Evolutionary conservation across 2,329 filamentous ascomycete species (phyloP), one percentile per base, ranked within the genome.

Genomic region (Neofusicoccum sp.): DNA sequence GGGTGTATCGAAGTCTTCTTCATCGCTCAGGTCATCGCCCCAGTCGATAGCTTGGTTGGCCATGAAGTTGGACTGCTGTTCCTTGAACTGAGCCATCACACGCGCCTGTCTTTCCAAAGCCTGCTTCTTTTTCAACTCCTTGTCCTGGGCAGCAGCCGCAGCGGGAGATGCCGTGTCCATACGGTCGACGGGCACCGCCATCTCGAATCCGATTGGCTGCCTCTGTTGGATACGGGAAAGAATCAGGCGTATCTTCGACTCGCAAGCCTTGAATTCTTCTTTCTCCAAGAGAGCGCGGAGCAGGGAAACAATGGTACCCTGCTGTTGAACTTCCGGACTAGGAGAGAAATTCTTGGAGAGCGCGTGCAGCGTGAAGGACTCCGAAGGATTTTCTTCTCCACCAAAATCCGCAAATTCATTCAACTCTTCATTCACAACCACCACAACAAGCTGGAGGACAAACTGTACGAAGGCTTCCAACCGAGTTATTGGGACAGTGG

Each of bases 1-100:
- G 7, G 83, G 79, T 6, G 75, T 73, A 44, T 82, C 80, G 30
- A 79, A 76, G 40, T 85, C 84, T 56, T 90, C 86, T 58, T 89
- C 87, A 48, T 95, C 89, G 28, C 87, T 82, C 40, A 89, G 86
- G n/a, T 90, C 90, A 62, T 95, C 89, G 12, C 90, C 92, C 89
- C 91, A 96, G 73, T 96, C 90, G 63, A 96, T 84, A 43, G 87
- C 89, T 73, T 97, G 93, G 65, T 89, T 95, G 61, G 91, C 89
- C 77, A 99, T 79, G 76, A 99, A 99, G 68, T 86, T 95, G 76
- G 96, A 93, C 72, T 98, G 96, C 71, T 99, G 93, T 71, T 96
- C 89, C 73, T 98, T 95, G 76, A 99, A 97, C 71, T 97, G 92
- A 1, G 93, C 95, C 93, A 99, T 97, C 33, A 99, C 91, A 69